Conservation (phyloP, 306 rosid genomes). For the Benincasa hispida region DNA sequence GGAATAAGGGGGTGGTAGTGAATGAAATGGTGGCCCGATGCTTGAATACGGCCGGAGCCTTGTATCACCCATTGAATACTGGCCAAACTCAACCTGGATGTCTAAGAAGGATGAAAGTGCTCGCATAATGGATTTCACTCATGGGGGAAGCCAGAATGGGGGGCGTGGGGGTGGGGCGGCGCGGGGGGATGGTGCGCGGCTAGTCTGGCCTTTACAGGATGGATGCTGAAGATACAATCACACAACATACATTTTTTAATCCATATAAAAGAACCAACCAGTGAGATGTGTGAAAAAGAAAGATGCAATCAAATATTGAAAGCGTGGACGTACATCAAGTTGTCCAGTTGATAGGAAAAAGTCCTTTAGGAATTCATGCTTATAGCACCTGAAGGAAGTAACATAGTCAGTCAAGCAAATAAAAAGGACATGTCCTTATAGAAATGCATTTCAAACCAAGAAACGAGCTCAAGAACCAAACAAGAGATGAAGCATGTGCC, state of each 20-base stretch:
- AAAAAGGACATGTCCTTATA: not conserved
- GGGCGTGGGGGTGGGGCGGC: too few species aligned
- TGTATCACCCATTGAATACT: too few species aligned
- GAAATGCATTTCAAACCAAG: not conserved
- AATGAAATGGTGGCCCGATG: not conserved
- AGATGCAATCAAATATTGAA: conserved; percentile 9
- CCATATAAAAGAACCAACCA: not conserved
- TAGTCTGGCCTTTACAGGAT: too few species aligned
- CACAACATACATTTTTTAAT: not conserved
- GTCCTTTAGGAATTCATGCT: conserved; percentile 90
- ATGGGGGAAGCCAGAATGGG: too few species aligned
- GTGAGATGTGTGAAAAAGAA: not conserved
- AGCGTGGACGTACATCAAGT: conserved; percentile 58
- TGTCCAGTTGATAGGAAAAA: conserved; percentile 90
- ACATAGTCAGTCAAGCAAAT: conserved; percentile 14
- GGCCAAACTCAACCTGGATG: too few species aligned
- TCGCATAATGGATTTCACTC: too few species aligned
- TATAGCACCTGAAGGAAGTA: conserved; percentile 61
- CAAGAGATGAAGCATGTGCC: not conserved
- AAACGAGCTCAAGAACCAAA: not conserved
- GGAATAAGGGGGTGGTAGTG: not conserved
- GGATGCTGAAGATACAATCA: not conserved
- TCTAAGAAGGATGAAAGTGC: too few species aligned
- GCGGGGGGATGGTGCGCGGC: too few species aligned
- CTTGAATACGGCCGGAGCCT: too few species aligned